A percentile compares a stretch with the other conserved stretches of the same genome.
Conservation (phyloP, 2,329 filamentous ascomycete genomes). For the Botryotinia convoluta region DNA sequence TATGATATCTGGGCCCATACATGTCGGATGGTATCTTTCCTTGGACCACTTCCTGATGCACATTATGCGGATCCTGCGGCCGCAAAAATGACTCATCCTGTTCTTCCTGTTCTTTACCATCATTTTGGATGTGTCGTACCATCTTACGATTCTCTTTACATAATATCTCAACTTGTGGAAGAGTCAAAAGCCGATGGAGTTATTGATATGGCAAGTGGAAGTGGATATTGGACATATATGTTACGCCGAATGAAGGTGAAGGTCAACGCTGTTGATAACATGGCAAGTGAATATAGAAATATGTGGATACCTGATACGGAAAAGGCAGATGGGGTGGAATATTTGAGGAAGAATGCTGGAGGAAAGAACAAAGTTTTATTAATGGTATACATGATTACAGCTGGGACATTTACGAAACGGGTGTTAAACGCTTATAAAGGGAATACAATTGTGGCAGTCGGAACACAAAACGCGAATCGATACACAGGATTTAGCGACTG, state of each 20-base stretch:
- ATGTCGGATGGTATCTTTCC: conserved; percentile 54
- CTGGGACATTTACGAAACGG: conserved; percentile 61
- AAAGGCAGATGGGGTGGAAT: conserved; percentile 58
- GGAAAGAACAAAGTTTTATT: conserved; percentile 60
- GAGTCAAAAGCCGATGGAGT: conserved; percentile 45
- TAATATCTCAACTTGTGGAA: conserved; percentile 54
- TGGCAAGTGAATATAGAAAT: conserved; percentile 64
- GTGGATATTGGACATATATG: conserved; percentile 75
- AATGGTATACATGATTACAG: conserved; percentile 68
- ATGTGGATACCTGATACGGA: conserved; percentile 67
- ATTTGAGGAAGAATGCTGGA: conserved; percentile 49
- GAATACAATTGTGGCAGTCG: conserved; percentile 66
- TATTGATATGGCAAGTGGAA: conserved; percentile 67
- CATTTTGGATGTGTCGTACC: conserved; percentile 75
- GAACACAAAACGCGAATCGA: conserved; percentile 71
- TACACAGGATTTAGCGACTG: conserved; percentile 66
- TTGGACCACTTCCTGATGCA: conserved; percentile 59
- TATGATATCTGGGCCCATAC: conserved; percentile 66
- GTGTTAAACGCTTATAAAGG: conserved; percentile 61
- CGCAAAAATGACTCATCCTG: conserved; percentile 60
- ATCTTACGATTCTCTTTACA: conserved; percentile 61
- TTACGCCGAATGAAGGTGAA: conserved; percentile 56
- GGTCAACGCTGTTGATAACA: conserved; percentile 63
- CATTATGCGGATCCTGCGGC: conserved; percentile 44
- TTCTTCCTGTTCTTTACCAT: conserved; percentile 72